These are phyloP conservation scores for Fraxinus dipetala DNA, from an alignment of 305 asterid genomes.

Conservation along the genomic window DNA sequence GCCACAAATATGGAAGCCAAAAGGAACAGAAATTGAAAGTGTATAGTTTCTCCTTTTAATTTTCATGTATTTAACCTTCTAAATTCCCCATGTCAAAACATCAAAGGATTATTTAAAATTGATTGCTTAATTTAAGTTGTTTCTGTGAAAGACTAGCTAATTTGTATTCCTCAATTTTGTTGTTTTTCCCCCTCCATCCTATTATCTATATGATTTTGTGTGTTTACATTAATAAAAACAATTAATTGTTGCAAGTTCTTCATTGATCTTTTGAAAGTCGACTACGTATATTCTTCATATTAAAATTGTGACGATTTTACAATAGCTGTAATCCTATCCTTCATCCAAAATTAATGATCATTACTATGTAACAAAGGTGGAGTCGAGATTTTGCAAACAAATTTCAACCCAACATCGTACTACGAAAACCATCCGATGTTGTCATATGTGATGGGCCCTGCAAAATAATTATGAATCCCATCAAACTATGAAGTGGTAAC, in stretches of 20 bases:
- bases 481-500: neutral
- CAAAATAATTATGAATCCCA: constrained; percentile 3
- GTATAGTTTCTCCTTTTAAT: constrained; percentile 33
- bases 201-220: neutral
- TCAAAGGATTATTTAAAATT: constrained; percentile 25
- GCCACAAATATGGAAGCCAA: constrained; percentile 73
- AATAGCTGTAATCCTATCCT: neutral
- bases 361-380: neutral
- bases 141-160: constrained; percentile 29
- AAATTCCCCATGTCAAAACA: constrained; percentile 16
- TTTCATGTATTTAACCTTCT: constrained; percentile 34
- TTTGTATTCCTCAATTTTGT: neutral
- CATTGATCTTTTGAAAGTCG: too few relatives aligned
- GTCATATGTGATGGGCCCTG: neutral
- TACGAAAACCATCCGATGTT: neutral
- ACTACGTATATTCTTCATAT: neutral
- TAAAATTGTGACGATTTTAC: neutral
- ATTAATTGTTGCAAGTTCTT: too few relatives aligned
- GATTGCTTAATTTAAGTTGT: constrained; percentile 22
- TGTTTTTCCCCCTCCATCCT: neutral
- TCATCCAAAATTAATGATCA: neutral
- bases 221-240: too few relatives aligned
- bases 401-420: neutral
- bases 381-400: neutral
- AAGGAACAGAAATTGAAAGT: constrained; percentile 44